Evolutionary conservation across 306 rosid species (phyloP).

Genomic region (Prunus fruticosa): DNA sequence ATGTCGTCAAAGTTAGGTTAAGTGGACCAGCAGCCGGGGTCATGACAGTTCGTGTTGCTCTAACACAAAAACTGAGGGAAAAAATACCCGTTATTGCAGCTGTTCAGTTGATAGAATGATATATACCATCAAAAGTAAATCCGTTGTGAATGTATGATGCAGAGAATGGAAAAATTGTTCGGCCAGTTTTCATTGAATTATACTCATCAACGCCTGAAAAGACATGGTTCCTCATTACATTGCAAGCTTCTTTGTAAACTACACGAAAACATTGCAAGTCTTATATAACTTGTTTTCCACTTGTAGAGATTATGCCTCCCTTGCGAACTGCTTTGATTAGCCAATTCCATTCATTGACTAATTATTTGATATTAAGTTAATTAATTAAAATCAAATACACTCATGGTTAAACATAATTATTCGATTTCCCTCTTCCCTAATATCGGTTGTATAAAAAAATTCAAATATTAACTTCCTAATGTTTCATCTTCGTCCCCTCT

Average conservation of each 20-base stretch:
- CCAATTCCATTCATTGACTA: no score
- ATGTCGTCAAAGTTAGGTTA: slow-evolving; percentile 68
- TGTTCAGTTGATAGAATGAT: slow-evolving; percentile 76
- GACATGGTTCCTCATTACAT: neutral
- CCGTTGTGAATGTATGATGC: neutral
- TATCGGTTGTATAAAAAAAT: no score
- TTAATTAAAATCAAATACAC: no score
- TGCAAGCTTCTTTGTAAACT: neutral
- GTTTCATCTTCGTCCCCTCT: no score
- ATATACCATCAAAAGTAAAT: slow-evolving; percentile 17
- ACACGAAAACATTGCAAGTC: no score
- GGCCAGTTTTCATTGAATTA: neutral
- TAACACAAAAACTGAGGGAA: slow-evolving; percentile 88
- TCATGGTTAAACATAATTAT: no score
- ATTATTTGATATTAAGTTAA: no score
- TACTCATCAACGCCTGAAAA: neutral
- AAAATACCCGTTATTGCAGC: slow-evolving; percentile 89
- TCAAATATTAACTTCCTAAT: no score
- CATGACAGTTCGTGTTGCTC: slow-evolving; percentile 89
- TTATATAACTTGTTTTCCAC: neutral
- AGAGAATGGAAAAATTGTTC: neutral
- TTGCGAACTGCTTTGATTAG: no score
- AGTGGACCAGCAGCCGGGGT: slow-evolving; percentile 93
- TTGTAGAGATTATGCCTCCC: no score
- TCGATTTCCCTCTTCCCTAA: no score